Evolutionary conservation across 108 stramenopile genomes (phyloP), one percentile per base, ranked within the genome.

Genomic region (Cyclostephanos tholiformis): DNA sequence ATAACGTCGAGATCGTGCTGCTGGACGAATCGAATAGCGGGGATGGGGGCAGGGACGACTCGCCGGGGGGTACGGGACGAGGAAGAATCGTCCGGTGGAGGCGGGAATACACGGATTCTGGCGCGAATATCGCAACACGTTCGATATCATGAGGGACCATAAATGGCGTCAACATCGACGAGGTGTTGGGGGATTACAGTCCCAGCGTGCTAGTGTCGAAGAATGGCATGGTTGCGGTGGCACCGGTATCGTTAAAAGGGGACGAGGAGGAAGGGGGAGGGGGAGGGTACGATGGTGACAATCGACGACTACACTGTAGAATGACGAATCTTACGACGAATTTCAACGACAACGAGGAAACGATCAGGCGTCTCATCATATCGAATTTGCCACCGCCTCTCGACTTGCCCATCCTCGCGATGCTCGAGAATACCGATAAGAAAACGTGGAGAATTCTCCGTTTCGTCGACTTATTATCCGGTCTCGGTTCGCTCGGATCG

Each of bases 81-180:
- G 46, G 7, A 72, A 72, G 27, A 43, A 62, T 39, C 82, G 87
- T n/a, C 87, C 93, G 5, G 89, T 89, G 32, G 93, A 94, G 75
- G 89, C 92, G 30, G 93, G 93, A n/a, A 74, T 94, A 22, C 93
- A 94, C 72, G 93, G 93, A 14, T 94, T 94, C 65, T 94, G 93
- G 93, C 69, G 93, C 58, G 93, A 91, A 77, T 94, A 94, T 62
- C 61, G 66, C n/a, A 94, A 94, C 60, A 91, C 90, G 11, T 90
- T 90, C 75, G 84, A 84, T n/a, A 77, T 79, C 17, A 88, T 94
- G 64, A n/a, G 79, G 80, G 60, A 36, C 69, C 6, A 89, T 89
- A 55, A 57, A 79, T 0, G 93, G 90, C 30, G 63, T 94, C 5
- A 56, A 86, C 29, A 35, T 91, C 2, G 86, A 91, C 70, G 86